Evolutionary conservation across 495 filamentous ascomycete species (phyloP), one percentile per base, ranked within the genome.

Genomic region (Staphylotrichum longicolle): DNA sequence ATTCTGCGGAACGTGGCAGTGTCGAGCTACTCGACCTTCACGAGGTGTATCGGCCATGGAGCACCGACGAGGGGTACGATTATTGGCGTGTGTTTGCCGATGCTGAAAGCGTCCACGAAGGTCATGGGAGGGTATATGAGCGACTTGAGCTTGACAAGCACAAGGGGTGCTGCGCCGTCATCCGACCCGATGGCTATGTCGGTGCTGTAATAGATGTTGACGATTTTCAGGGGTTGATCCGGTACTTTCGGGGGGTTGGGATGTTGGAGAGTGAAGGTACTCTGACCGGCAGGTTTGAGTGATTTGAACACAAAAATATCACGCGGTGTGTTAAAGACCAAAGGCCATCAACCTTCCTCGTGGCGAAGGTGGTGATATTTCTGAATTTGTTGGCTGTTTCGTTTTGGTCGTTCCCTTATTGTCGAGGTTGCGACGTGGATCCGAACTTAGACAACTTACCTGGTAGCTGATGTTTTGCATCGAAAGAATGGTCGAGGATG

Each of bases 41-140:
- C 1, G 71, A 73, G 1, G 74, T 84, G 11, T 74, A 85, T 35
- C 81, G 82, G 61, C 75, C 82, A n/a, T 83, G 78, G 61, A 80
- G 81, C 27, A 78, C 83, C 51, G 79, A 77, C 66, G 65, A 74
- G 0, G 86, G 86, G 39, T 86, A 83, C 68, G 84, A 86, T 62
- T 88, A 87, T 57, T 79, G 80, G 50, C 83, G 83, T 57, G 78
- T 88, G 27, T 88, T 83, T 67, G 85, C 80, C 34, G 87, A 90
- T 66, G 83, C 82, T 62, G 71, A 69, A 57, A 83, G 76, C 41
- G 78, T 80, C 59, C 80, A 86, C 67, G 80, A 86, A 51, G 81
- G 79, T 0, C 74, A 83, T 60, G 86, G 85, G 3, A 72, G 83
- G 57, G 86, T 85, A 2, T 90, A 90, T 68, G 72, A 76, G 32